Evolutionary conservation across 2,329 filamentous ascomycete genomes (phyloP).

Genomic region (Colletotrichum lini): DNA sequence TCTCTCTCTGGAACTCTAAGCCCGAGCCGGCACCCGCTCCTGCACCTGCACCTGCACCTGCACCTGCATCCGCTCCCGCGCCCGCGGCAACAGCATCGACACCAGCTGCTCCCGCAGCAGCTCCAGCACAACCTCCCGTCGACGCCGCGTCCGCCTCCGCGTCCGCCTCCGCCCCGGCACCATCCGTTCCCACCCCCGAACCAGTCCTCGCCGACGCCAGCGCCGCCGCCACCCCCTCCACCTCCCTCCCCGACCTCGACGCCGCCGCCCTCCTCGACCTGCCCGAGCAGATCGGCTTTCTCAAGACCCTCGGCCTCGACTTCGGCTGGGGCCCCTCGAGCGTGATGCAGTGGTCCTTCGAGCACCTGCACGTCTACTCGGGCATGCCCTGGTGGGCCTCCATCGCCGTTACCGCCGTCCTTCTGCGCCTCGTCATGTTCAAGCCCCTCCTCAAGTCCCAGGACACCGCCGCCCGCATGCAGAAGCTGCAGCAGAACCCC

Average conservation of each 20-base stretch:
- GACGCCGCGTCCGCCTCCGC: slow-evolving; percentile 35
- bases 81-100: slow-evolving; percentile 37
- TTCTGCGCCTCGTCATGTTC: slow-evolving; percentile 76
- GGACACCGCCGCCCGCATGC: slow-evolving; percentile 74
- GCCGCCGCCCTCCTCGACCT: slow-evolving; percentile 68
- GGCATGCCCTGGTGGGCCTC: slow-evolving; percentile 88
- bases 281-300: slow-evolving; percentile 84
- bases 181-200: slow-evolving; percentile 52
- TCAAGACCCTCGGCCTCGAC: slow-evolving; percentile 86
- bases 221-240: slow-evolving; percentile 31
- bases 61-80: too few species aligned
- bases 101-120: slow-evolving; percentile 41
- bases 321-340: slow-evolving; percentile 87
- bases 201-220: slow-evolving; percentile 31
- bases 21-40: slow-evolving; percentile 39
- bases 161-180: slow-evolving; percentile 44
- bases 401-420: slow-evolving; percentile 75
- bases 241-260: slow-evolving; percentile 52
- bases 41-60: too few species aligned
- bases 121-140: slow-evolving; percentile 35
- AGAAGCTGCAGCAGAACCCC: slow-evolving; percentile 68
- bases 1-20: slow-evolving; percentile 41
- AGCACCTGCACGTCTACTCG: slow-evolving; percentile 83
- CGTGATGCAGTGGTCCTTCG: slow-evolving; percentile 81
- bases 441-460: slow-evolving; percentile 74